Conservation (phyloP, 331 rosid species). For the Stylosanthes scabra region DNA sequence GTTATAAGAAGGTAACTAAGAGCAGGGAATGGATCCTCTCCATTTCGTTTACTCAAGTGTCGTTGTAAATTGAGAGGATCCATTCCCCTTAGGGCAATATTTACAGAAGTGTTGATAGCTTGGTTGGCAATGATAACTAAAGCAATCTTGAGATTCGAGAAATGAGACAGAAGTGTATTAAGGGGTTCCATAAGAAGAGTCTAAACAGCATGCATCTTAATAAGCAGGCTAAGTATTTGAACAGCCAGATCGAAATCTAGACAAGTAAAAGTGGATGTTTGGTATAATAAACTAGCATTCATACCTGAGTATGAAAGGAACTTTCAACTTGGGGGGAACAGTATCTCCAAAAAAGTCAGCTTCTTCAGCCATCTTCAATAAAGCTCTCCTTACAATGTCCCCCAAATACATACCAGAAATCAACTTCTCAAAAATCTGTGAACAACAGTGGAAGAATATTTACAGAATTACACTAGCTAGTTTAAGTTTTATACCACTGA, state of each 20-base stretch:
- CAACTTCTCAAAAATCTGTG: slow-evolving; percentile 89
- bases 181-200: background rate
- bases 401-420: slow-evolving; percentile 98
- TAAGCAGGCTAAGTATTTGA: slow-evolving; percentile 26
- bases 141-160: background rate
- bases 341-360: slow-evolving; percentile 84
- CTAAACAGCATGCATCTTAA: slow-evolving; percentile 16
- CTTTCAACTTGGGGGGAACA: slow-evolving; percentile 77
- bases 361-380: slow-evolving; percentile 85
- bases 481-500: slow-evolving; percentile 1
- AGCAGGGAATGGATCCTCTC: too few species aligned
- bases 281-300: background rate
- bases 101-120: background rate
- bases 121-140: background rate
- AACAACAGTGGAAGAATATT: slow-evolving; percentile 39
- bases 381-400: slow-evolving; percentile 76
- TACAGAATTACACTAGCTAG: slow-evolving; percentile 30
- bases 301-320: slow-evolving; percentile 81
- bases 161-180: background rate
- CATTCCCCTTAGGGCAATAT: too few species aligned
- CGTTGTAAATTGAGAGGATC: too few species aligned
- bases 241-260: slow-evolving; percentile 3
- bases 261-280: slow-evolving; percentile 15
- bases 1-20: background rate
- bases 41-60: too few species aligned